These are phyloP conservation scores for Funneliformis geosporum DNA, from an alignment of 192 early-diverging fungal genomes.

Conservation along the genomic window DNA sequence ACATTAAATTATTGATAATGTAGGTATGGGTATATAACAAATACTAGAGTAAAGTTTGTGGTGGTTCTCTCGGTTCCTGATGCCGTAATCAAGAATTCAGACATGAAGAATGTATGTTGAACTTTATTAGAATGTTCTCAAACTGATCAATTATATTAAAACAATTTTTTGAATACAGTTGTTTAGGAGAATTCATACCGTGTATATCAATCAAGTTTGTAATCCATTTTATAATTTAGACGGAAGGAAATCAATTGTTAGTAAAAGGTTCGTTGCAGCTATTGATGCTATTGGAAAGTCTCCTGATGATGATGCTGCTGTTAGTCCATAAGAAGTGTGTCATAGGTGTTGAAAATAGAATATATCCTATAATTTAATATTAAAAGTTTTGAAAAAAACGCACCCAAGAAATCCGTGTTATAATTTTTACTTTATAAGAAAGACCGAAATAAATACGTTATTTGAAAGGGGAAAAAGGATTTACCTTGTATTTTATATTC, in stretches of 20 bases:
- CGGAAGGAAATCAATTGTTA: constrained; percentile 53
- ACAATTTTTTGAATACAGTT: constrained; percentile 49
- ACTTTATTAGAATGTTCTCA: background rate
- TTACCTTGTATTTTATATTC: too few species aligned
- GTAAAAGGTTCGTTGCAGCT: constrained; percentile 54
- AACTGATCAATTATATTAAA: background rate
- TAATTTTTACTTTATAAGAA: too few species aligned
- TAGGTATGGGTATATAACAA: constrained; percentile 85
- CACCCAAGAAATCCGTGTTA: too few species aligned
- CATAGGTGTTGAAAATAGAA: too few species aligned
- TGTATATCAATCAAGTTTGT: constrained; percentile 75
- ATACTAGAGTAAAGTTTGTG: constrained; percentile 79
- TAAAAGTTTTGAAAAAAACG: too few species aligned
- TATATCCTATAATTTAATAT: too few species aligned
- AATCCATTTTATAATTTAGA: constrained; percentile 87
- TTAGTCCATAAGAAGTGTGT: background rate
- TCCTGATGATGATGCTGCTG: background rate
- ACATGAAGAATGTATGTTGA: constrained; percentile 71
- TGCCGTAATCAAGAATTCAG: constrained; percentile 74
- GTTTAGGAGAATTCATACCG: constrained; percentile 81
- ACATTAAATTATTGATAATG: constrained; percentile 12
- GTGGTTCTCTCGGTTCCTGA: constrained; percentile 70
- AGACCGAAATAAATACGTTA: too few species aligned
- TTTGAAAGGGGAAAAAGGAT: too few species aligned
- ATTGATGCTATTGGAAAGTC: constrained; percentile 59